Evolutionary conservation across 2,329 filamentous ascomycete genomes (phyloP).

Genomic region (Aspergillus unguis): DNA sequence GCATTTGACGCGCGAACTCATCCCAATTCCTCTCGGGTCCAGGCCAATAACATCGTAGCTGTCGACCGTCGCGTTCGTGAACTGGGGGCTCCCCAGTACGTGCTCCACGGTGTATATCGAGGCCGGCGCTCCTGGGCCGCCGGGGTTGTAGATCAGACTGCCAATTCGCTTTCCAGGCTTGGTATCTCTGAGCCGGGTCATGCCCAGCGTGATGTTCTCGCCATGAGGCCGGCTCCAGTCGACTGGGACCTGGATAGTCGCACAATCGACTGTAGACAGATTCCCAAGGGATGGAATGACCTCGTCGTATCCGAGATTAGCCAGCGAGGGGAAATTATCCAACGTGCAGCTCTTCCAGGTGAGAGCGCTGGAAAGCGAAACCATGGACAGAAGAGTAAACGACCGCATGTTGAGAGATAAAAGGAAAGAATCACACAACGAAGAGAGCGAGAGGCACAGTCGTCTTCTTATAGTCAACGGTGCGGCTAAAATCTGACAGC

Average conservation of each 20-base stretch:
- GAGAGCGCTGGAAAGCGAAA: background rate
- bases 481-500: no score
- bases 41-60: constrained; percentile 45
- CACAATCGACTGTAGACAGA: constrained; percentile 1
- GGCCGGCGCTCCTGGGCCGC: constrained; percentile 17
- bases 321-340: background rate
- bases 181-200: constrained; percentile 23
- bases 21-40: constrained; percentile 45
- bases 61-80: background rate
- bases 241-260: constrained; percentile 25
- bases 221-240: constrained; percentile 31
- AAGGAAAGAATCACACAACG: background rate
- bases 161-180: constrained; percentile 27
- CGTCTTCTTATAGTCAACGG: no score
- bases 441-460: background rate
- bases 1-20: constrained; percentile 42
- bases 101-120: background rate
- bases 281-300: background rate
- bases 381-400: background rate
- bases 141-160: constrained; percentile 42
- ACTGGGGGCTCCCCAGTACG: background rate
- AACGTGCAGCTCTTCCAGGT: constrained; percentile 1
- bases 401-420: background rate
- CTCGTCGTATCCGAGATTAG: background rate
- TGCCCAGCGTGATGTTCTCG: constrained; percentile 26